Evolutionary conservation across 768 basidiomycete genomes (phyloP), one percentile per base, ranked within the genome.

Genomic region (Wakefieldia striispora): DNA sequence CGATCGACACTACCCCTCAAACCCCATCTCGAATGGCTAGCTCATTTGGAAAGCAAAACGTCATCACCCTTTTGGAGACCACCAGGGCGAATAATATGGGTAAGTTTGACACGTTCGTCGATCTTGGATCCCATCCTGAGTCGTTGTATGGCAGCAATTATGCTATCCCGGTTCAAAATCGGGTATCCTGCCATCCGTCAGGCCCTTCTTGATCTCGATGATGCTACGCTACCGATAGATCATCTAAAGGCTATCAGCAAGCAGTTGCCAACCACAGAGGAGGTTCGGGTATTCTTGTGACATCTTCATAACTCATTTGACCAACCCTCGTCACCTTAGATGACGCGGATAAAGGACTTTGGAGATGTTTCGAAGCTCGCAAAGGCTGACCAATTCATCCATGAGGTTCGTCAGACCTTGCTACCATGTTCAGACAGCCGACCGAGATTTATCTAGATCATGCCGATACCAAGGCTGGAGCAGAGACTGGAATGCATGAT

Each of bases 81-180:
- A 85, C 82, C 14, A 76, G 91, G 14, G 89, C 94, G 1, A 91
- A 91, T 56, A 89, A 95, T 59, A 76, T 94, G 56, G 87, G 91
- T 84, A 35, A 55, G 57, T 78, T 68, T 20, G 14, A 40, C 40
- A 7, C 13, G 4, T 17, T 1, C 4, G 20, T 19, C 6, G 1
- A 13, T 16, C 37, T 43, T n/a, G 6, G 42, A 33, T 40, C 23
- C 39, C 6, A 6, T 47, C n/a, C 56, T 50, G 34, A 49, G 42
- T 43, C 24, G 6, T 45, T 40, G 47, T 17, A 12, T 13, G 27
- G 24, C 43, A 91, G 91, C 82, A 1, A 94, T 95, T 56, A 90
- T 95, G 86, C 72, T 97, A 1, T 81, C 84, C 2, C 75, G 83
- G 12, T 82, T 95, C 50, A 87, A 86, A 65, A 65, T 87, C 44